Percentiles rank a stretch among this genome's conserved stretches.
phyloP scores from a whole-genome alignment of 371 early-diverging fungal genomes.

The Fennellomyces sp. region DNA sequence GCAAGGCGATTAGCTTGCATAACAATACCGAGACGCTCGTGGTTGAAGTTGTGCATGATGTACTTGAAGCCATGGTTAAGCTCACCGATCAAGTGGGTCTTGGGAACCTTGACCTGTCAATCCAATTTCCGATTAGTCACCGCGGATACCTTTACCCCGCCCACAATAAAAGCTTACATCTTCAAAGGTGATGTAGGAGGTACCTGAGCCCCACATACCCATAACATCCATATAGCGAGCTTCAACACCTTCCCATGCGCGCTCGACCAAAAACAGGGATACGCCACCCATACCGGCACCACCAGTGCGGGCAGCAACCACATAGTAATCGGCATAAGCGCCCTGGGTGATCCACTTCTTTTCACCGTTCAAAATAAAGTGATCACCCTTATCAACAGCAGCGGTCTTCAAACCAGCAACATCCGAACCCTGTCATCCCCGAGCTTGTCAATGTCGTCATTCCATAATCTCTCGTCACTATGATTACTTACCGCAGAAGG shows the following conservation, averaged over 20 bases:
- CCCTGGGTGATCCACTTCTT: slow-evolving; percentile 93
- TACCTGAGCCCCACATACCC: slow-evolving; percentile 84
- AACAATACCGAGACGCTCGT: slow-evolving; percentile 79
- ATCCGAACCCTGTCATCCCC: slow-evolving; percentile 73
- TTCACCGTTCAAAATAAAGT: slow-evolving; percentile 83
- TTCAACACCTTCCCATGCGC: slow-evolving; percentile 75
- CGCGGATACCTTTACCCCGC: background rate
- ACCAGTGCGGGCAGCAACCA: slow-evolving; percentile 75
- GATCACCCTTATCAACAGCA: slow-evolving; percentile 75
- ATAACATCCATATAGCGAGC: slow-evolving; percentile 81
- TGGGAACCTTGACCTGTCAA: slow-evolving; percentile 72
- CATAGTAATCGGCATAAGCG: slow-evolving; percentile 77
- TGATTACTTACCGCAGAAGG: slow-evolving; percentile 51
- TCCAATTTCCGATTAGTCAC: background rate
- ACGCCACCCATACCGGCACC: slow-evolving; percentile 86
- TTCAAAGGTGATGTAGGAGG: slow-evolving; percentile 76
- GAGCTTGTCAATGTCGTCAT: no score
- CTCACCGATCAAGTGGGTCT: slow-evolving; percentile 81
- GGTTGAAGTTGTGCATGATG: slow-evolving; percentile 77
- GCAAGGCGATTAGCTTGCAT: slow-evolving; percentile 86
- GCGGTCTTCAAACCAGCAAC: slow-evolving; percentile 78
- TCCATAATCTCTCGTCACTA: no score
- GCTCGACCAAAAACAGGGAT: slow-evolving; percentile 76
- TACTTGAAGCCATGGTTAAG: slow-evolving; percentile 89
- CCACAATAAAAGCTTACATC: slow-evolving; percentile 47